Percentiles rank a stretch among this genome's conserved stretches.
These are phyloP conservation scores for Aspergillus piperis DNA, from an alignment of 2,329 filamentous ascomycete species.

Conservation along the genomic window DNA sequence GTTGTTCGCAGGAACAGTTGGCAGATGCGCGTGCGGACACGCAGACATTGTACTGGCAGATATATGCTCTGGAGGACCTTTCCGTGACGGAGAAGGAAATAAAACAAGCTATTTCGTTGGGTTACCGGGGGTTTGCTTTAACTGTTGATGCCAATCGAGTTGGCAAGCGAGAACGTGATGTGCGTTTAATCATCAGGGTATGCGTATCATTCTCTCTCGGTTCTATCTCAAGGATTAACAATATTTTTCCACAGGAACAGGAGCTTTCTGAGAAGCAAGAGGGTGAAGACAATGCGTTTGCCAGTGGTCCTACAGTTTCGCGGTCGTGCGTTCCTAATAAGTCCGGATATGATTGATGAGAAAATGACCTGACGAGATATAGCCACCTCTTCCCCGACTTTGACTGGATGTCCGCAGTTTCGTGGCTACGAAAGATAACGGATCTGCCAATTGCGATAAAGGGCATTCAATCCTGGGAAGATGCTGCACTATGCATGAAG, in stretches of 20 bases:
- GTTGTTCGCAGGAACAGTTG: background rate
- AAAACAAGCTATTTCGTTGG: background rate
- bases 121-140: slow-evolving; percentile 9
- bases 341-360: too few relatives aligned
- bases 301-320: background rate
- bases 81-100: slow-evolving; percentile 1
- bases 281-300: slow-evolving; percentile 3
- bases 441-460: slow-evolving; percentile 12
- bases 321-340: background rate
- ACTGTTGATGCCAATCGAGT: slow-evolving; percentile 10
- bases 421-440: slow-evolving; percentile 6
- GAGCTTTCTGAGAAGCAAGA: background rate
- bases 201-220: too few relatives aligned
- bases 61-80: slow-evolving; percentile 1
- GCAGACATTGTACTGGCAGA: slow-evolving; percentile 9
- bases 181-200: too few relatives aligned
- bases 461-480: slow-evolving; percentile 12
- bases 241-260: background rate
- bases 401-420: background rate
- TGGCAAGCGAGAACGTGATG: background rate
- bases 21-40: background rate
- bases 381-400: background rate
- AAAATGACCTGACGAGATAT: too few relatives aligned
- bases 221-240: too few relatives aligned
- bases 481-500: slow-evolving; percentile 5